These are phyloP conservation scores for Cerrena zonata DNA, from an alignment of 1,284 basidiomycete species.

Conservation along the genomic window DNA sequence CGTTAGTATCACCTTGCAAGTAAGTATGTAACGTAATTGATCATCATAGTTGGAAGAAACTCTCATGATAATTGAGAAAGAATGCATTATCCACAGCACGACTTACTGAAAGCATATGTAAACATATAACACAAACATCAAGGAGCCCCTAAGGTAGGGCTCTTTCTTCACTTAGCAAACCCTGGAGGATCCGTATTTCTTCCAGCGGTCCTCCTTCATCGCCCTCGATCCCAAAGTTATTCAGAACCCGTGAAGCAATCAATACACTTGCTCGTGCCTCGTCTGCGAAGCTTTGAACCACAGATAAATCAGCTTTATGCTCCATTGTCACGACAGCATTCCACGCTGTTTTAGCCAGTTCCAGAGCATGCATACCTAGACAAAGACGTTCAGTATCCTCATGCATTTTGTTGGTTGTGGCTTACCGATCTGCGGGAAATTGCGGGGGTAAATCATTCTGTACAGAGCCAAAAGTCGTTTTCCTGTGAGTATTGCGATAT, in stretches of 20 bases:
- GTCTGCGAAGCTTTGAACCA: constrained; percentile 4
- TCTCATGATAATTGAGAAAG: no score
- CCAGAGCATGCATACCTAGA: constrained; percentile 66
- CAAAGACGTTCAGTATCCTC: neutral
- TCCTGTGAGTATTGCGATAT: constrained; percentile 49
- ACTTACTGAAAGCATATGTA: no score
- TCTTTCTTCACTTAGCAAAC: constrained; percentile 17
- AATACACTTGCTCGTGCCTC: constrained; percentile 30
- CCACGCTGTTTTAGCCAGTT: constrained; percentile 70
- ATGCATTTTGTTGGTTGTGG: constrained; percentile 7
- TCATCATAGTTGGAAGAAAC: no score
- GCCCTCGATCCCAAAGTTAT: constrained; percentile 51
- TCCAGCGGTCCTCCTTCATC: constrained; percentile 53
- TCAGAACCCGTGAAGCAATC: constrained; percentile 37
- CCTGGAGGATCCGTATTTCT: constrained; percentile 43
- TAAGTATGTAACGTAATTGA: no score
- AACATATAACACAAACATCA: no score
- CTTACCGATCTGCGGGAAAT: constrained; percentile 74
- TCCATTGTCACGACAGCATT: constrained; percentile 41
- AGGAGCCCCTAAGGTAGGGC: neutral
- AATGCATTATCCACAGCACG: no score
- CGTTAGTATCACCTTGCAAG: no score
- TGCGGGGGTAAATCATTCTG: constrained; percentile 57
- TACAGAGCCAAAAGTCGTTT: constrained; percentile 59
- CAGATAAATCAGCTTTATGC: constrained; percentile 10